Conservation (phyloP, 495 filamentous ascomycete genomes). For the Echria macrotheca region DNA sequence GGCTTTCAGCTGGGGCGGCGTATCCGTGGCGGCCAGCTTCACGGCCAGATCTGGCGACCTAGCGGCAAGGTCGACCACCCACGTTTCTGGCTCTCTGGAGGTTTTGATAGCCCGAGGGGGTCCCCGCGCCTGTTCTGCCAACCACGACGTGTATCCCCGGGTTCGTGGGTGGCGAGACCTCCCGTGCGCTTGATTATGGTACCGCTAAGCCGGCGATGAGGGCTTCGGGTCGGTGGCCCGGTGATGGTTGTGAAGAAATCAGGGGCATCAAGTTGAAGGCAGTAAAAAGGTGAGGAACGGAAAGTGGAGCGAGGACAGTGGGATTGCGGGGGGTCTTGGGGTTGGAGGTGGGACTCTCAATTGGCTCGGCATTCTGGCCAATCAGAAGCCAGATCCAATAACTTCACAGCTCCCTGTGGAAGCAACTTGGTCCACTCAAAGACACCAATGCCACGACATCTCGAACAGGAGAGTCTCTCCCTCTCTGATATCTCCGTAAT, state of each 20-base stretch:
- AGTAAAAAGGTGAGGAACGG: too few species aligned
- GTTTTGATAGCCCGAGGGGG: background rate
- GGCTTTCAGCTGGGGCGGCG: conserved; percentile 11
- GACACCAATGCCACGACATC: background rate
- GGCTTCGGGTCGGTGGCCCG: background rate
- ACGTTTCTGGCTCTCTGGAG: background rate
- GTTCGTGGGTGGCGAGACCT: background rate
- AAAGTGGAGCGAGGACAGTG: too few species aligned
- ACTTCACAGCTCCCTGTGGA: background rate
- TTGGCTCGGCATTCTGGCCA: conserved; percentile 8
- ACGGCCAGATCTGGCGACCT: background rate
- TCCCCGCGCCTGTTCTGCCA: too few species aligned
- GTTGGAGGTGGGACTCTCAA: background rate
- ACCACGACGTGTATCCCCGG: background rate
- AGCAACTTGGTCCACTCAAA: conserved; percentile 13
- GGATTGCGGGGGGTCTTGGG: too few species aligned
- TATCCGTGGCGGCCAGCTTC: conserved; percentile 1
- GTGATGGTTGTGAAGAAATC: too few species aligned
- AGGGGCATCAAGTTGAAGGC: too few species aligned
- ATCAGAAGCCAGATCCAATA: background rate
- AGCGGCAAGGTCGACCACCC: conserved; percentile 2
- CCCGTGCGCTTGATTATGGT: background rate
- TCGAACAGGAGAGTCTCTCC: conserved; percentile 4
- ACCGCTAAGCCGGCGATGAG: background rate
- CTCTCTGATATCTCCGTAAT: too few species aligned